Evolutionary conservation across 768 basidiomycete species (phyloP), one percentile per base, ranked within the genome.

Genomic region (Scleroderma citrinum): DNA sequence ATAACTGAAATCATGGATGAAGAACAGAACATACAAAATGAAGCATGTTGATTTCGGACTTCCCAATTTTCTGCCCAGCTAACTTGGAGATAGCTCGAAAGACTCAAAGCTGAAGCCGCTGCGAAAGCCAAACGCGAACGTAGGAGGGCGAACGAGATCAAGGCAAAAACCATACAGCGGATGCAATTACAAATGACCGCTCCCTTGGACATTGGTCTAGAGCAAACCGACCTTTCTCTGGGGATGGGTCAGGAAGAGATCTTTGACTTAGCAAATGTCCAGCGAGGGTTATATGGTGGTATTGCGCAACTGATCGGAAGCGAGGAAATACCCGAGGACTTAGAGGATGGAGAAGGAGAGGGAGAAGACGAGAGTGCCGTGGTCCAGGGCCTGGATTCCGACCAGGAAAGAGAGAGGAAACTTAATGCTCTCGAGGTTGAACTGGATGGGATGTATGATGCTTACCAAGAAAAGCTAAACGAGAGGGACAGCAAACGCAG

Each of bases 151-250:
- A 97, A 97, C 67, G 96, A 98, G 71, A 74, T 88, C 60, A 91
- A 88, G 69, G 75, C 79, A 24, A 82, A 86, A 55, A 89, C 92
- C 1, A 84, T 98, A 35, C 90, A 92, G 61, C 86, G 94, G 46
- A 87, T 98, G 82, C 96, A 98, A 64, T 76, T 98, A 40, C 86
- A 90, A 62, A 99, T 99, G 96, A 90, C 88, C 12, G 92, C 92
- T 17, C 96, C 96, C n/a, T 72, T 94, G 56, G 96, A 97, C 58
- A 93, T 98, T 55, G 94, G 93, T 63, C 67, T 93, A 51, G 90
- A 92, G 59, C 87, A 87, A 58, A 74, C 78, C 46, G 92, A 95
- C 55, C 70, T 80, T 3, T 75, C 86, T 16, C 74, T 95, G 16
- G 74, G 70, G n/a, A 62, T 78, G 20, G 89, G 88, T 6, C 85